These are phyloP conservation scores for sunflower (Helianthus annuus) DNA, from an alignment of 129 eudicot species.

Conservation along the genomic window DNA sequence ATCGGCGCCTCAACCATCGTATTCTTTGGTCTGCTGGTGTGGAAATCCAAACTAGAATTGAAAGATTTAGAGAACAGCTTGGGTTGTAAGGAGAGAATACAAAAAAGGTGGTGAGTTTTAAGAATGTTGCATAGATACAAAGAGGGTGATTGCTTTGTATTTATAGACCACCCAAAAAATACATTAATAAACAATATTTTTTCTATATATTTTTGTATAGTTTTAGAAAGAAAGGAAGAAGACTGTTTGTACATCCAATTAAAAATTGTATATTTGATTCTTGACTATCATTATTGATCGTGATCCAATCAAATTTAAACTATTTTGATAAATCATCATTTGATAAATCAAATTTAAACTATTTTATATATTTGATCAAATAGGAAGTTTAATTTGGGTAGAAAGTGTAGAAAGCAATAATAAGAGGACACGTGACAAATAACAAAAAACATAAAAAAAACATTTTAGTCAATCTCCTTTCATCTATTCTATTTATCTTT, in stretches of 20 bases:
- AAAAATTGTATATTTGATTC: slow-evolving; percentile 8
- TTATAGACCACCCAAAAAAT: slow-evolving; percentile 26
- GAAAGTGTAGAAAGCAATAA: too few relatives aligned
- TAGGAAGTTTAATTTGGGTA: too few relatives aligned
- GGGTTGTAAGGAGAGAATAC: not conserved
- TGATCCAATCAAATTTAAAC: not conserved
- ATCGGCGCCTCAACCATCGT: slow-evolving; percentile 10
- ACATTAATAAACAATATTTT: not conserved
- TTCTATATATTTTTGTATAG: not conserved
- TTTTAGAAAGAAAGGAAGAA: not conserved
- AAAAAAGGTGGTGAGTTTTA: slow-evolving; percentile 4
- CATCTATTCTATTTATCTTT: too few relatives aligned
- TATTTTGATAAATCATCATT: not conserved
- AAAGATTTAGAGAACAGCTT: not conserved
- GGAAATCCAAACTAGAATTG: not conserved
- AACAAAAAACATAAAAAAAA: too few relatives aligned
- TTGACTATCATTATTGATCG: slow-evolving; percentile 8
- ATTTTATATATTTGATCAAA: too few relatives aligned
- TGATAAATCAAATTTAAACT: too few relatives aligned
- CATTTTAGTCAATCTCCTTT: too few relatives aligned
- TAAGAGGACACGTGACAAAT: too few relatives aligned
- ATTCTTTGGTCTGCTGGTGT: not conserved
- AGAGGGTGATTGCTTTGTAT: slow-evolving; percentile 10
- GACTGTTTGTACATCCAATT: not conserved
- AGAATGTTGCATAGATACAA: not conserved